Evolutionary conservation across 192 early-diverging fungal species (phyloP).

Genomic region (Backusella luteola): DNA sequence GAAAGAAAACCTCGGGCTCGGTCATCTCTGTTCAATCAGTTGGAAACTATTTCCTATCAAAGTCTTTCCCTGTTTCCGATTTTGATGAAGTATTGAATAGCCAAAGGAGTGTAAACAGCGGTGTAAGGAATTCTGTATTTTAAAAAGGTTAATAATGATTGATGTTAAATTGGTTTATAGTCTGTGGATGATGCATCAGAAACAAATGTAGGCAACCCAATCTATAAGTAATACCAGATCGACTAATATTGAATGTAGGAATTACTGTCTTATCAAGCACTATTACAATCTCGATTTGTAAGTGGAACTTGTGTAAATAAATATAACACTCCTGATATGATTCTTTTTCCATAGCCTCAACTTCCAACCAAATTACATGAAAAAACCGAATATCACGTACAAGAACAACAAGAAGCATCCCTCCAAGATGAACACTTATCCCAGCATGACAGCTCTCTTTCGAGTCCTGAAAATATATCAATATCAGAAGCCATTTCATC

Average conservation of each 20-base stretch:
- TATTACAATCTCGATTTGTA: neutral
- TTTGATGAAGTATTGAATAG: neutral
- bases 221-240: neutral
- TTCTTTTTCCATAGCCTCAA: neutral
- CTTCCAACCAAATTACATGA: neutral
- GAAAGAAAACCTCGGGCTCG: neutral
- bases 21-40: neutral
- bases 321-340: too few relatives aligned
- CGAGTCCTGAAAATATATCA: neutral
- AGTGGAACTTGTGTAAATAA: neutral
- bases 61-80: neutral
- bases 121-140: neutral
- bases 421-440: neutral
- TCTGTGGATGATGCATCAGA: neutral
- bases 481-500: neutral
- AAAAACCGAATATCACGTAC: neutral
- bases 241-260: neutral
- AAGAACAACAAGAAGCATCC: neutral
- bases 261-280: neutral
- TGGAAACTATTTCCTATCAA: slow-evolving; percentile 1
- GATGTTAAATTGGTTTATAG: neutral
- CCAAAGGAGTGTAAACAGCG: neutral
- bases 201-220: neutral
- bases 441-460: neutral
- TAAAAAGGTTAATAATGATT: neutral